phyloP scores from a whole-genome alignment of 495 filamentous ascomycete genomes.

The Penicillium macrosclerotiorum region DNA sequence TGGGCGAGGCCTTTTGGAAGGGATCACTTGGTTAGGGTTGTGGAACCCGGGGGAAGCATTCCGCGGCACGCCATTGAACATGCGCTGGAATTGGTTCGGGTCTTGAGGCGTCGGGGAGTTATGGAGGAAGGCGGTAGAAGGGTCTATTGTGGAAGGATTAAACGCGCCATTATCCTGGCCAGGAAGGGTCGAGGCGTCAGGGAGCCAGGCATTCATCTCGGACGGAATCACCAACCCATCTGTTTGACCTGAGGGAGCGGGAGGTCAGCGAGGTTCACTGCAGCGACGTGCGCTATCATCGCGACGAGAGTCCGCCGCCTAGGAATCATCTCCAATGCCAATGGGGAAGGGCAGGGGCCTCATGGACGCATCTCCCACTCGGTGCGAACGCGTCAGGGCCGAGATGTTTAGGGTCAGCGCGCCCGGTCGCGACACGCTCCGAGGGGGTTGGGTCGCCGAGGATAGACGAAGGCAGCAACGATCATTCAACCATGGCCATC shows the following conservation, averaged over 20 bases:
- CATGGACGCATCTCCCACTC: conserved; percentile 1
- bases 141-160: conserved; percentile 56
- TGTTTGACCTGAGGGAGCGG: conserved; percentile 28
- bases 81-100: conserved; percentile 60
- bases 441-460: conserved; percentile 10
- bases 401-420: conserved; percentile 23
- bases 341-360: not conserved
- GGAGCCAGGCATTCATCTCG: conserved; percentile 83
- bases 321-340: conserved; percentile 10
- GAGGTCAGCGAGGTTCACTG: conserved; percentile 16
- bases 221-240: conserved; percentile 57
- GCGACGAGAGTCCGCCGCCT: not conserved
- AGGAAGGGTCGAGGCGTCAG: conserved; percentile 67
- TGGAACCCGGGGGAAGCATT: conserved; percentile 77
- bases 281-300: conserved; percentile 15
- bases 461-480: conserved; percentile 4
- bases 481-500: not conserved
- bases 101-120: conserved; percentile 54
- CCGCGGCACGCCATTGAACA: conserved; percentile 81
- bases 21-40: conserved; percentile 75
- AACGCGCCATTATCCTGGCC: conserved; percentile 79
- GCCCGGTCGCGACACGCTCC: conserved; percentile 26
- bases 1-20: conserved; percentile 81
- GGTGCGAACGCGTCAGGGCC: conserved; percentile 36
- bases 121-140: conserved; percentile 52